Percentiles rank a stretch among this genome's conserved stretches.
phyloP scores from a whole-genome alignment of 768 basidiomycete genomes.

The Lactarius indigo region DNA sequence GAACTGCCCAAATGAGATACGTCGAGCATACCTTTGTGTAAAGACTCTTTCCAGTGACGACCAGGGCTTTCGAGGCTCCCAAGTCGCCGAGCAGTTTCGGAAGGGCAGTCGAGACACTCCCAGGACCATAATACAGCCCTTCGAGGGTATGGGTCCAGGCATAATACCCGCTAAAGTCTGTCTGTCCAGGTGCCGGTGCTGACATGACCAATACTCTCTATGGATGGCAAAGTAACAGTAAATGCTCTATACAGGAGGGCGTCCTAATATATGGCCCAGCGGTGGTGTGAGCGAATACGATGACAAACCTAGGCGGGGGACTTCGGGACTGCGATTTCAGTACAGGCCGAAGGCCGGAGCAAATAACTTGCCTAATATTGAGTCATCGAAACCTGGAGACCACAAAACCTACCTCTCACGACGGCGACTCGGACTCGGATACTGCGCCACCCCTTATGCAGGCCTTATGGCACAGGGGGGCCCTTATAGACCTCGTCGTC shows the following conservation, averaged over 20 bases:
- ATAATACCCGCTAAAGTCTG: slow-evolving; percentile 52
- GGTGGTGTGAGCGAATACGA: not conserved
- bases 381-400: not conserved
- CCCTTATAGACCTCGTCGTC: not conserved
- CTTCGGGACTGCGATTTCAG: not conserved
- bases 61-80: slow-evolving; percentile 57
- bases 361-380: not conserved
- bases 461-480: no score
- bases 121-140: slow-evolving; percentile 70
- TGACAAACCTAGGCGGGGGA: not conserved
- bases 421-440: not conserved
- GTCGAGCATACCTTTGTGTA: slow-evolving; percentile 49
- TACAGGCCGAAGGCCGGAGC: not conserved
- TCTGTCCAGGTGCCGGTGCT: not conserved
- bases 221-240: not conserved
- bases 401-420: not conserved
- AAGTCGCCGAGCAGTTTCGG: slow-evolving; percentile 55
- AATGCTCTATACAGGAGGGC: not conserved
- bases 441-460: not conserved
- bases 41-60: slow-evolving; percentile 71
- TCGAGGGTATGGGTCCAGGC: slow-evolving; percentile 65
- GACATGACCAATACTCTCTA: slow-evolving; percentile 10
- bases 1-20: not conserved
- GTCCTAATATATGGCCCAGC: not conserved
- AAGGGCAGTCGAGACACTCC: slow-evolving; percentile 56